Percentiles rank a stretch among this genome's conserved stretches.
Evolutionary conservation across 805 yeast species (phyloP).

Genomic region (Kodamaea kaohsiungensis): DNA sequence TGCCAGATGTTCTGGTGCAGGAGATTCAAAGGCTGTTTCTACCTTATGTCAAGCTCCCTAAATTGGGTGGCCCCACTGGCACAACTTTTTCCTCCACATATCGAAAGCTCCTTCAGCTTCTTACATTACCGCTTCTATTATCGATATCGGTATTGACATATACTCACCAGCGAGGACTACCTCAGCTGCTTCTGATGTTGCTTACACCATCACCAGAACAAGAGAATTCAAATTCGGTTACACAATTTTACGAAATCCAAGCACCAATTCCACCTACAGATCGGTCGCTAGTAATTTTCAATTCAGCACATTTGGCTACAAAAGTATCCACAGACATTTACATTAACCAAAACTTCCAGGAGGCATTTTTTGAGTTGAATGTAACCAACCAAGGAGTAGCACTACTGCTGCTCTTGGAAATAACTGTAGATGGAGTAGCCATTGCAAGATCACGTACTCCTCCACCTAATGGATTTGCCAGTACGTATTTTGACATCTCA

Average conservation of each 20-base stretch:
- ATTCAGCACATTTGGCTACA: slow-evolving; percentile 2
- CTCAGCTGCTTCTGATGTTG: neutral
- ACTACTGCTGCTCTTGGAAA: slow-evolving; percentile 6
- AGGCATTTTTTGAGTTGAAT: slow-evolving; percentile 5
- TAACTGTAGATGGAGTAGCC: slow-evolving; percentile 5
- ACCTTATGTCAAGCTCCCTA: neutral
- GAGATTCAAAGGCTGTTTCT: neutral
- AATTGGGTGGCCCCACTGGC: neutral
- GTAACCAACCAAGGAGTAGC: slow-evolving; percentile 5
- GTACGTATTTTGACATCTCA: slow-evolving; percentile 5
- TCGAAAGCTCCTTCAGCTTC: neutral
- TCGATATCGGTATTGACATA: neutral
- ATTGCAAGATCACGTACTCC: slow-evolving; percentile 6
- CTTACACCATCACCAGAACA: neutral
- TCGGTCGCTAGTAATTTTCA: neutral
- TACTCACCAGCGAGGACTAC: neutral
- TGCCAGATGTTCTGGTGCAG: neutral
- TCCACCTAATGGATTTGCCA: slow-evolving; percentile 2
- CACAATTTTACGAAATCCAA: slow-evolving; percentile 4
- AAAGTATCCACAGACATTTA: neutral
- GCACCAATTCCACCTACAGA: slow-evolving; percentile 2
- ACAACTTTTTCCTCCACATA: neutral
- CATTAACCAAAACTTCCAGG: slow-evolving; percentile 7
- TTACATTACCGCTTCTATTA: neutral
- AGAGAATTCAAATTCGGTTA: neutral